phyloP scores from a whole-genome alignment of 2,329 filamentous ascomycete species.

The Teratosphaeria viscida region DNA sequence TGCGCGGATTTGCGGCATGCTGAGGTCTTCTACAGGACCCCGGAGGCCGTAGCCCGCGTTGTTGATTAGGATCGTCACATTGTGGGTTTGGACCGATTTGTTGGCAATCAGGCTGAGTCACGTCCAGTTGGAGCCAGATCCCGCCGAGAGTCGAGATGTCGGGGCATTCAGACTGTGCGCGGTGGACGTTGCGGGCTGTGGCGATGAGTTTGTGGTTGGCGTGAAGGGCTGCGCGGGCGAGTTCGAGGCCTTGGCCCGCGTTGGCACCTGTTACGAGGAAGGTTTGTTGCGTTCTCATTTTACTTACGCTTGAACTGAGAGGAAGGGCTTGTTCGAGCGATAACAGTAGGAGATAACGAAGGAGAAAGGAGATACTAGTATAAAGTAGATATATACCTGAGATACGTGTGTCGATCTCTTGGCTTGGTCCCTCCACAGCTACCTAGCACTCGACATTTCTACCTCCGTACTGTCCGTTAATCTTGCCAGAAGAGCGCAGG shows the following conservation, averaged over 20 bases:
- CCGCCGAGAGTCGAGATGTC: constrained; percentile 8
- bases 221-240: constrained; percentile 9
- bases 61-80: constrained; percentile 6
- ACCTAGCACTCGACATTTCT: too few species aligned
- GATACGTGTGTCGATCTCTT: too few species aligned
- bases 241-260: constrained; percentile 9
- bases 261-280: constrained; percentile 13
- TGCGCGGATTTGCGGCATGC: constrained; percentile 8
- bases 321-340: background rate
- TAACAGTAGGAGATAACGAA: background rate
- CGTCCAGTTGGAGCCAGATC: constrained; percentile 4
- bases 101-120: constrained; percentile 3
- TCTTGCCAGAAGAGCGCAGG: too few species aligned
- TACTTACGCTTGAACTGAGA: background rate
- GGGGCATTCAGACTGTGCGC: constrained; percentile 1
- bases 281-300: background rate
- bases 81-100: background rate
- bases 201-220: constrained; percentile 9
- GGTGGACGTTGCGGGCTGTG: constrained; percentile 7
- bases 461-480: too few species aligned
- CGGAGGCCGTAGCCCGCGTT: constrained; percentile 8
- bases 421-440: too few species aligned
- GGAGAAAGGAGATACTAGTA: too few species aligned
- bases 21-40: constrained; percentile 10
- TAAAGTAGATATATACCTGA: too few species aligned